Conservation (phyloP, 257 asterid species). For the Lavandula angustifolia region DNA sequence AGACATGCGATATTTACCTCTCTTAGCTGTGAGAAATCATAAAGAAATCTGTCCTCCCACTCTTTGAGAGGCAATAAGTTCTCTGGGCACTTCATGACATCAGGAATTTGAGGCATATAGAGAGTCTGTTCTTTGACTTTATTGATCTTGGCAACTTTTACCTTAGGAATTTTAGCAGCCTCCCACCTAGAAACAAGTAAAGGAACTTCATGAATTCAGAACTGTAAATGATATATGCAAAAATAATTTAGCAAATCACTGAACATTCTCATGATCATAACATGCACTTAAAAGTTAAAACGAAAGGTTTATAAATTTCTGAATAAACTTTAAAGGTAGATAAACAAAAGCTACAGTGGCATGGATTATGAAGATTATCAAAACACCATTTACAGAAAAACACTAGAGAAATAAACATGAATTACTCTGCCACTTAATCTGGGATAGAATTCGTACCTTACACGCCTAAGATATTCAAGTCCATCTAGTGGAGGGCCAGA, state of each 20-base stretch:
- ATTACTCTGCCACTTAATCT: slow-evolving; percentile 19
- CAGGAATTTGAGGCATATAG: slow-evolving; percentile 96
- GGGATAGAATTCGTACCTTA: slow-evolving; percentile 56
- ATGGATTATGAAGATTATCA: background rate
- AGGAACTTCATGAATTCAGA: slow-evolving; percentile 17
- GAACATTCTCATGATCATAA: slow-evolving; percentile 14
- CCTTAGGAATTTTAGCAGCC: slow-evolving; percentile 73
- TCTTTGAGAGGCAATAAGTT: slow-evolving; percentile 75
- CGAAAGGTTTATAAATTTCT: background rate
- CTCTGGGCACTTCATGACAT: slow-evolving; percentile 66
- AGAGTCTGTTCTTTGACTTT: slow-evolving; percentile 64
- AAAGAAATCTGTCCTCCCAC: slow-evolving; percentile 94
- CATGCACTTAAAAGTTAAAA: slow-evolving; percentile 1
- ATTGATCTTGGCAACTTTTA: slow-evolving; percentile 60
- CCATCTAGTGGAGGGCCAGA: slow-evolving; percentile 97
- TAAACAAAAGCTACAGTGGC: slow-evolving; percentile 18
- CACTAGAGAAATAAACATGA: slow-evolving; percentile 11
- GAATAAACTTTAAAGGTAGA: background rate
- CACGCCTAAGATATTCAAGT: slow-evolving; percentile 94
- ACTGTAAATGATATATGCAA: slow-evolving; percentile 1
- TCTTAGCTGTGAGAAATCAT: slow-evolving; percentile 80
- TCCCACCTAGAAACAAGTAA: slow-evolving; percentile 70
- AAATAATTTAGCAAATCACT: background rate
- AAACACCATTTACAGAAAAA: background rate
- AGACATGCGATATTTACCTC: slow-evolving; percentile 45